These are phyloP conservation scores for Hippophae tibetana DNA, from an alignment of 306 rosid species.

Conservation along the genomic window DNA sequence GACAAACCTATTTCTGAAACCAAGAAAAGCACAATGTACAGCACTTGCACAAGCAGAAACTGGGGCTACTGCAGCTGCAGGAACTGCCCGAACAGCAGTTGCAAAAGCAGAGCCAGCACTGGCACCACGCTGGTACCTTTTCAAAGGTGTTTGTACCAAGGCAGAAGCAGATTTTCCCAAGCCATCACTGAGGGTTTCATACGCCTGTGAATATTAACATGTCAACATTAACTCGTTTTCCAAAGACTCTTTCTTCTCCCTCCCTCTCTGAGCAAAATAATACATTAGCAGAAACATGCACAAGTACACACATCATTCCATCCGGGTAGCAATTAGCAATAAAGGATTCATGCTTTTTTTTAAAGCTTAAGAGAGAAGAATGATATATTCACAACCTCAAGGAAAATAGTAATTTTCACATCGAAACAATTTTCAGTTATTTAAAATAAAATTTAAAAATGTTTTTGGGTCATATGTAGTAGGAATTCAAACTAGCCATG, in stretches of 20 bases:
- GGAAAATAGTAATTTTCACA: too few relatives aligned
- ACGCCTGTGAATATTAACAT: conserved; percentile 54
- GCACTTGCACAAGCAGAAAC: conserved; percentile 98
- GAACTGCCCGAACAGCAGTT: conserved; percentile 80
- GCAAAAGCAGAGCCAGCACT: conserved; percentile 88
- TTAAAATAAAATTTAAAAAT: too few relatives aligned
- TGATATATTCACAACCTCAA: too few relatives aligned
- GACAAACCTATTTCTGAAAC: conserved; percentile 82
- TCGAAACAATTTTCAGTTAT: too few relatives aligned
- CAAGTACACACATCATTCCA: too few relatives aligned
- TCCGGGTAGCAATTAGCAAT: too few relatives aligned
- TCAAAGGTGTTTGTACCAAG: conserved; percentile 72
- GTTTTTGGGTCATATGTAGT: too few relatives aligned
- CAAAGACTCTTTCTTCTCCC: neutral
- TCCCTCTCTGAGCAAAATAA: too few relatives aligned
- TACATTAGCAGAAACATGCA: too few relatives aligned
- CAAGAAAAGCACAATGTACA: conserved; percentile 77
- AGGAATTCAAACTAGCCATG: too few relatives aligned
- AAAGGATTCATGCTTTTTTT: too few relatives aligned
- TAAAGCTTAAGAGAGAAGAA: too few relatives aligned
- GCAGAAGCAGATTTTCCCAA: conserved; percentile 93
- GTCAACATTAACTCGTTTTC: neutral
- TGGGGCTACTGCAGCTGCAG: conserved; percentile 90
- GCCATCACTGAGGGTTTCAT: conserved; percentile 83
- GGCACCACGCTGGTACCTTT: conserved; percentile 82